Conservation (phyloP, 2,329 filamentous ascomycete genomes). For the Pestalotiopsis sp. region DNA sequence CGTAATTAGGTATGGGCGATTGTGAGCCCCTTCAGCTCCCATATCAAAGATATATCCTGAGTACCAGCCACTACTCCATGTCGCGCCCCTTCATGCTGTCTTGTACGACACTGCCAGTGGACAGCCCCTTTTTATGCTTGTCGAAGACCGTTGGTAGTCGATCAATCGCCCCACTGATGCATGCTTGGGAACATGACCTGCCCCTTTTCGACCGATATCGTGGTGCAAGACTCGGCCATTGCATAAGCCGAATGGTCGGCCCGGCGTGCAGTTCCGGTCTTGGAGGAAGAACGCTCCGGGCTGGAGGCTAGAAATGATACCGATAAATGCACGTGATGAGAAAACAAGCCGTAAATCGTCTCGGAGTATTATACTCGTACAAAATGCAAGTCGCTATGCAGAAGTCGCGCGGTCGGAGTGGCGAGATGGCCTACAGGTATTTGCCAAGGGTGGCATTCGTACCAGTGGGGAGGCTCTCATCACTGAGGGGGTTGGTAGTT, state of each 20-base stretch:
- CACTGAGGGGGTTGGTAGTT: conserved; percentile 77
- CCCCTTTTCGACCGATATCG: neutral
- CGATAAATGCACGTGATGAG: neutral
- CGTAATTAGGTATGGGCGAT: neutral
- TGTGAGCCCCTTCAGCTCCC: neutral
- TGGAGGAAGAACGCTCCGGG: neutral
- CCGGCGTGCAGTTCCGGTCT: neutral
- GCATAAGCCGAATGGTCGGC: neutral
- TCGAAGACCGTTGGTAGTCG: neutral
- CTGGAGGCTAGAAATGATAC: neutral
- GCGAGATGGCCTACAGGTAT: conserved; percentile 11
- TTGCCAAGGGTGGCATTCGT: conserved; percentile 17
- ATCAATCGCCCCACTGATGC: neutral
- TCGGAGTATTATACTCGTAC: conserved; percentile 29
- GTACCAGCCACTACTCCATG: neutral
- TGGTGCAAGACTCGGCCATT: neutral
- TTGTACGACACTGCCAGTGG: neutral
- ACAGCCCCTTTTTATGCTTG: neutral
- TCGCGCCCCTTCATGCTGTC: neutral
- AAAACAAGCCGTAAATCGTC: conserved; percentile 27
- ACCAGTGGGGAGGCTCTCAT: conserved; percentile 20
- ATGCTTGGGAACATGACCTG: neutral
- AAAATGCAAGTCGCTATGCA: conserved; percentile 37
- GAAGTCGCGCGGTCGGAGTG: conserved; percentile 17
- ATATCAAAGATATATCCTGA: neutral